Evolutionary conservation across 225 moss, liverwort and hornwort species (phyloP), one percentile per base, ranked within the genome.

Genomic region (Bryoerythrophyllum caledonicum): DNA sequence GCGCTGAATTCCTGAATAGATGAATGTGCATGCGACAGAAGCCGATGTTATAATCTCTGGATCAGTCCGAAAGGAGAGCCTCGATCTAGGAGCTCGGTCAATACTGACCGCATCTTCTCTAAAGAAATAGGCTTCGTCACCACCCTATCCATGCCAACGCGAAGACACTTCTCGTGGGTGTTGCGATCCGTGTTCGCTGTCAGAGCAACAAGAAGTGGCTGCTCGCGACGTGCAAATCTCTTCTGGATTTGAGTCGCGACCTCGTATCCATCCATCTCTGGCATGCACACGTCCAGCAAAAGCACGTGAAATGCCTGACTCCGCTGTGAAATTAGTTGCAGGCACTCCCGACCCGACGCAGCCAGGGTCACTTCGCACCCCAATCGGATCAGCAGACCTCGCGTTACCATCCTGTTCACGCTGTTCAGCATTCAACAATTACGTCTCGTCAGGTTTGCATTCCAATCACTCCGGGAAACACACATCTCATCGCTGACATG

Each of bases 241-340:
- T 79, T 70, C 66, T 86, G 81, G 57, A 90, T 88, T 63, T 85
- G 90, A 34, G 74, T 53, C 23, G 90, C 90, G 53, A 90, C 90
- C 69, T 90, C 90, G 32, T 90, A 90, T 28, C 90, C 90, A 54
- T 90, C 90, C 90, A 90, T 90, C 35, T 90, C 90, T 15, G 90
- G 90, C 90, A 90, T 90, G 73, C 88, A 88, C 27, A 90, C 88
- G 63, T 90, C 90, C 30, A 90, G 85, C 25, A 90, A 73, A 24
- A 90, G 79, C 69, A 90, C 81, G 23, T 81, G 49, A 25, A 90
- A 90, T 5, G 59, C 63, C 60, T 90, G 88, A 38, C 77, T 82
- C 49, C 79, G 85, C 73, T 88, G 85, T 52, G 82, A 78, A 63
- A 90, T 75, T 32, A 71, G 70, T 73, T 88, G 83, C 76, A 90